These are phyloP conservation scores for Aspergillus hiratsukae DNA, from an alignment of 2,329 filamentous ascomycete genomes.

Conservation along the genomic window DNA sequence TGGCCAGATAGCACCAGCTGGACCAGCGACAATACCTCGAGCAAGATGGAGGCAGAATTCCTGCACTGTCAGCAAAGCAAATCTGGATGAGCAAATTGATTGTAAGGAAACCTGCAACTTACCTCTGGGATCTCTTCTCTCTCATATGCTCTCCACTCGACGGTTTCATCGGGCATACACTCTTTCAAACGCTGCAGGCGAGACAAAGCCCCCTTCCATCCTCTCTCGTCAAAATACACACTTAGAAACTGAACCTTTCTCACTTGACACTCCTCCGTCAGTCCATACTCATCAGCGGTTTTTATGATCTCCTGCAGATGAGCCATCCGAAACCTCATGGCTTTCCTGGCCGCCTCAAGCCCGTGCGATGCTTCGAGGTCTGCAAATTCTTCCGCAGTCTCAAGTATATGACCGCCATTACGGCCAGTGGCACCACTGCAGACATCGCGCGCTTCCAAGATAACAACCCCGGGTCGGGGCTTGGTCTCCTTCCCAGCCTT, in stretches of 20 bases:
- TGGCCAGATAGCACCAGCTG: slow-evolving; percentile 30
- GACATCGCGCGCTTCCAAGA: slow-evolving; percentile 28
- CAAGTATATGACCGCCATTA: slow-evolving; percentile 31
- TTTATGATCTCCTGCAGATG: slow-evolving; percentile 20
- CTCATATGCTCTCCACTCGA: slow-evolving; percentile 23
- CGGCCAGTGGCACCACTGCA: slow-evolving; percentile 32
- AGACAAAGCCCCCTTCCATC: slow-evolving; percentile 17
- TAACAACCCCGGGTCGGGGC: slow-evolving; percentile 12
- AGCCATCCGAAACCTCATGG: slow-evolving; percentile 19
- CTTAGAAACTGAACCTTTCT: slow-evolving; percentile 26
- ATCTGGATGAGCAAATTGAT: not conserved
- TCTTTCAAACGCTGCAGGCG: slow-evolving; percentile 21
- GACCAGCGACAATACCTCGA: slow-evolving; percentile 22
- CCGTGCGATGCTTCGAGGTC: slow-evolving; percentile 16
- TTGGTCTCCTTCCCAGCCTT: not conserved
- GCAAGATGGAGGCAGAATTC: slow-evolving; percentile 20
- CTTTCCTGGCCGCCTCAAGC: slow-evolving; percentile 16
- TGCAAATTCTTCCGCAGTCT: slow-evolving; percentile 22
- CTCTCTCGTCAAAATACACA: slow-evolving; percentile 23
- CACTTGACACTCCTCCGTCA: slow-evolving; percentile 19
- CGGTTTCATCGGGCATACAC: slow-evolving; percentile 23
- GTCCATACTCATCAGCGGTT: slow-evolving; percentile 17
- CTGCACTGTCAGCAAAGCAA: slow-evolving; percentile 6
- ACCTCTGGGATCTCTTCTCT: slow-evolving; percentile 19
- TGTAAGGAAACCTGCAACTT: not conserved